Percentiles rank a stretch among this genome's conserved stretches.
phyloP scores from a whole-genome alignment of 2,329 filamentous ascomycete species.

The Neofusicoccum sp. region DNA sequence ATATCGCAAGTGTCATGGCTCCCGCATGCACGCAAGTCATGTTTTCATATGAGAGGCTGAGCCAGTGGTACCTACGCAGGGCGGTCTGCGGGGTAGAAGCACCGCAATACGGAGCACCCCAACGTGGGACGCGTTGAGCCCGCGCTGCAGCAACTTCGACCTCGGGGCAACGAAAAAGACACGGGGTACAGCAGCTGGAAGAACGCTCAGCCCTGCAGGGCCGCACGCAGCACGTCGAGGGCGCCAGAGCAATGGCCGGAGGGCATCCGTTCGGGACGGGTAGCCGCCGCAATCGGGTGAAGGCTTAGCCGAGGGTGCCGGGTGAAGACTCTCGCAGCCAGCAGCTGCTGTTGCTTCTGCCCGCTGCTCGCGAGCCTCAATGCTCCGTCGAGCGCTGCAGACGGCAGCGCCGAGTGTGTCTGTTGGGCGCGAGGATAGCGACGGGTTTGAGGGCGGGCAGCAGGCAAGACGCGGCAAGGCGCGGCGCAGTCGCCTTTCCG shows the following conservation, averaged over 20 bases:
- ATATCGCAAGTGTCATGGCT: no score
- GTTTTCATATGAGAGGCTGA: background rate
- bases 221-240: no score
- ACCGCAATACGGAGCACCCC: background rate
- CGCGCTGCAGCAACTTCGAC: background rate
- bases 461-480: background rate
- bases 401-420: background rate
- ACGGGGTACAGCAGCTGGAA: background rate
- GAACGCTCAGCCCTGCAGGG: background rate
- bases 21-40: background rate
- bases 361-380: background rate
- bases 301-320: slow-evolving; percentile 13
- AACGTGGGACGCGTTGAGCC: background rate
- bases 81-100: background rate
- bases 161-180: slow-evolving; percentile 6
- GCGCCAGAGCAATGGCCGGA: background rate
- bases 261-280: background rate
- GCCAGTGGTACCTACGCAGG: no score
- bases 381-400: background rate
- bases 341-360: background rate
- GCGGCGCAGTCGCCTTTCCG: no score
- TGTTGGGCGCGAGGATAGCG: background rate
- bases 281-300: slow-evolving; percentile 7
- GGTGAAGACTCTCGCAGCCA: slow-evolving; percentile 1
- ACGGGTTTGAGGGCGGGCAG: background rate